Evolutionary conservation across 1,284 basidiomycete genomes (phyloP).

Genomic region (Melanopsichium pennsylvanicum): DNA sequence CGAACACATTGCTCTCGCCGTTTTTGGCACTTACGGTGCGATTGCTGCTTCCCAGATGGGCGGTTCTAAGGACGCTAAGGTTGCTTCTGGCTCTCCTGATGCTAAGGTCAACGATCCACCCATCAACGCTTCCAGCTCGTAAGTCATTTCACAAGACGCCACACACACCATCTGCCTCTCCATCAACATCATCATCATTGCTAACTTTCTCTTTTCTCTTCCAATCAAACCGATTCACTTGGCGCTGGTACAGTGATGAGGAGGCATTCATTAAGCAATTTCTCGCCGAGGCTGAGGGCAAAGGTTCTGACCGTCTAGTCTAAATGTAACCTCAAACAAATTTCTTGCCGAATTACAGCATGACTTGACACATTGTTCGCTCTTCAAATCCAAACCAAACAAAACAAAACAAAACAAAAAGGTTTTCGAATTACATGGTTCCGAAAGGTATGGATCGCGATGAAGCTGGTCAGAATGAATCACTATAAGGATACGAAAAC

Average conservation of each 20-base stretch:
- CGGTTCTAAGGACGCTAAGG: conserved; percentile 32
- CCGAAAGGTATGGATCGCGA: too few species aligned
- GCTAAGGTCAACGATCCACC: conserved; percentile 42
- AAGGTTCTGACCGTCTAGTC: conserved; percentile 39
- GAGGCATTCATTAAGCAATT: conserved; percentile 65
- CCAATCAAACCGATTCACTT: neutral
- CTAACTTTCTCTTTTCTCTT: too few species aligned
- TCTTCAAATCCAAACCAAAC: too few species aligned
- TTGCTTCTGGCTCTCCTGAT: conserved; percentile 21
- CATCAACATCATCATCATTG: too few species aligned
- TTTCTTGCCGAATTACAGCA: too few species aligned
- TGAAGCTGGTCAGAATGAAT: too few species aligned
- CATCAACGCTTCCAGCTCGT: conserved; percentile 57
- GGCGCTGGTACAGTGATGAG: conserved; percentile 61
- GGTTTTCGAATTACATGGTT: too few species aligned
- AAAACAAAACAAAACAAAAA: too few species aligned
- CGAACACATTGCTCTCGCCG: conserved; percentile 61
- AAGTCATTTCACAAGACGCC: conserved; percentile 31
- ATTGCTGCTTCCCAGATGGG: conserved; percentile 37
- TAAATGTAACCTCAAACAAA: conserved; percentile 22
- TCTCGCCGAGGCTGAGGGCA: conserved; percentile 58
- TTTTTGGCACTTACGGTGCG: conserved; percentile 51
- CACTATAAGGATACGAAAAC: too few species aligned
- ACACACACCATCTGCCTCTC: neutral
- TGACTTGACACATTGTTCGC: too few species aligned